Percentiles rank a stretch among this genome's conserved stretches.
Evolutionary conservation across 2,329 filamentous ascomycete genomes (phyloP).

Genomic region (Neofusicoccum umdonicola): DNA sequence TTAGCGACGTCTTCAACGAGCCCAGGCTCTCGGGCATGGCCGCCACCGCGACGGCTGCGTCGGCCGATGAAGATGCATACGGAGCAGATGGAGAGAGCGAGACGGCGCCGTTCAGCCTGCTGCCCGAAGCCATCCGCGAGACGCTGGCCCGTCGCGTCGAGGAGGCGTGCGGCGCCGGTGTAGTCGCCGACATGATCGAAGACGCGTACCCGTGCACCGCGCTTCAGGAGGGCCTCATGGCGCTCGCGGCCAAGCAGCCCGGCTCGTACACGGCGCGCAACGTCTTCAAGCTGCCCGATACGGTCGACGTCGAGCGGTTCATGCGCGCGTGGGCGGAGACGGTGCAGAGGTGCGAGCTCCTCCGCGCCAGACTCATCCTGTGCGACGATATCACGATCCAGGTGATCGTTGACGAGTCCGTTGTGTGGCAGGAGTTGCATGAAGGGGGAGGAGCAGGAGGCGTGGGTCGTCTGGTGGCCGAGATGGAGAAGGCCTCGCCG

Average conservation of each 20-base stretch:
- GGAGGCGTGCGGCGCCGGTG: background rate
- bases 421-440: background rate
- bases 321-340: conserved; percentile 48
- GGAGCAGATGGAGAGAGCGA: background rate
- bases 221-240: conserved; percentile 56
- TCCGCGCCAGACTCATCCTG: conserved; percentile 65
- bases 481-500: background rate
- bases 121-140: background rate
- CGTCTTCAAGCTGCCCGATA: conserved; percentile 29
- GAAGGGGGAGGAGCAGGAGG: background rate
- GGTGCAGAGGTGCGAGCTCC: conserved; percentile 60
- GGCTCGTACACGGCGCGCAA: conserved; percentile 40
- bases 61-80: conserved; percentile 20
- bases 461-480: background rate
- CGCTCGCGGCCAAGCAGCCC: conserved; percentile 44
- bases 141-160: background rate
- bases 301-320: conserved; percentile 27
- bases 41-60: conserved; percentile 16
- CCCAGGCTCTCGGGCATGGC: conserved; percentile 21
- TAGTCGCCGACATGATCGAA: conserved; percentile 30
- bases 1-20: conserved; percentile 23
- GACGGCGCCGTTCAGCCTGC: too few relatives aligned
- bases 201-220: conserved; percentile 57
- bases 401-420: background rate
- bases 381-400: conserved; percentile 23